These are phyloP conservation scores for Saxophila tyrrhenica DNA, from an alignment of 495 filamentous ascomycete genomes.

Conservation along the genomic window DNA sequence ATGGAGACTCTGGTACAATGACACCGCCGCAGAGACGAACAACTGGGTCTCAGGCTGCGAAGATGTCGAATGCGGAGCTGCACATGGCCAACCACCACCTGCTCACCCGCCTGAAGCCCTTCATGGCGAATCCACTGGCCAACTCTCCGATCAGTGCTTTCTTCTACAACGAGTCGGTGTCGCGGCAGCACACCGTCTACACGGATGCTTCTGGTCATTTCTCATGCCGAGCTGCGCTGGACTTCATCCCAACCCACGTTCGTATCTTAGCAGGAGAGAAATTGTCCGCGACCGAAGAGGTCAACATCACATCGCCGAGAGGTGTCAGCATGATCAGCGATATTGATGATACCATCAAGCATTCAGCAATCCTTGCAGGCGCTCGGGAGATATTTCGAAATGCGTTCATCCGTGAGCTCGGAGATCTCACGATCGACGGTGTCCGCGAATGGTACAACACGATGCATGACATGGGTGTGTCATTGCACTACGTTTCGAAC, in stretches of 20 bases:
- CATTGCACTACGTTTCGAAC: slow-evolving; percentile 86
- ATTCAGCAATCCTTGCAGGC: slow-evolving; percentile 75
- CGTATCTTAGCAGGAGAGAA: slow-evolving; percentile 77
- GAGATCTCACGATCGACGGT: slow-evolving; percentile 69
- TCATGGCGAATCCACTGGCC: slow-evolving; percentile 68
- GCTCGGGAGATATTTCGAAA: slow-evolving; percentile 92
- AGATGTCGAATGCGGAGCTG: slow-evolving; percentile 60
- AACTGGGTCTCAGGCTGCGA: slow-evolving; percentile 41
- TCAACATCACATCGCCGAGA: slow-evolving; percentile 62
- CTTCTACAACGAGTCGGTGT: slow-evolving; percentile 74
- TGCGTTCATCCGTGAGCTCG: slow-evolving; percentile 78
- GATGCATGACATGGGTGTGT: slow-evolving; percentile 61
- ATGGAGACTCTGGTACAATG: slow-evolving; percentile 15
- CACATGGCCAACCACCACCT: slow-evolving; percentile 71
- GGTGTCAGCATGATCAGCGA: slow-evolving; percentile 94
- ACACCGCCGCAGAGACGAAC: slow-evolving; percentile 33
- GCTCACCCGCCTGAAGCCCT: slow-evolving; percentile 77
- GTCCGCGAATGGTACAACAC: slow-evolving; percentile 80
- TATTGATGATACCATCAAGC: slow-evolving; percentile 96
- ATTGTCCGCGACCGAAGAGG: slow-evolving; percentile 63
- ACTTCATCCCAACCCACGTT: slow-evolving; percentile 84
- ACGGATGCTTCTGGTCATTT: slow-evolving; percentile 90
- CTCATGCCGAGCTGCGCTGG: slow-evolving; percentile 56
- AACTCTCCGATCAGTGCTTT: slow-evolving; percentile 73
- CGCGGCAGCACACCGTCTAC: slow-evolving; percentile 63